Percentiles rank a stretch among this genome's conserved stretches.
These are phyloP conservation scores for Lactifluus subvellereus DNA, from an alignment of 768 basidiomycete species.

Conservation along the genomic window DNA sequence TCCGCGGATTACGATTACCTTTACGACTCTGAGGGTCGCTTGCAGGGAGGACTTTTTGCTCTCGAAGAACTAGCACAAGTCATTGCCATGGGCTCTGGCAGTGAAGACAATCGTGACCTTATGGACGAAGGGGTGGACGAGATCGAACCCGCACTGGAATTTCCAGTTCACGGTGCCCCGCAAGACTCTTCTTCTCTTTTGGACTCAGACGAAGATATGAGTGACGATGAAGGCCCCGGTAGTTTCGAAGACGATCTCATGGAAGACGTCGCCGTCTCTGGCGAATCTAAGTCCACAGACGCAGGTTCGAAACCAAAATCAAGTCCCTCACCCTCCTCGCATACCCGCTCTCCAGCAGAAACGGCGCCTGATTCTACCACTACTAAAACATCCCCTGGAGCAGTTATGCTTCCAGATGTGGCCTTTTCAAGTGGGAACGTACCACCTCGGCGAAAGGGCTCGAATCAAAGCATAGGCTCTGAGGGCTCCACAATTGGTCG, in stretches of 20 bases:
- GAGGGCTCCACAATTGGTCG: constrained; percentile 23
- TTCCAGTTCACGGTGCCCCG: constrained; percentile 55
- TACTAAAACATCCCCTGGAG: background rate
- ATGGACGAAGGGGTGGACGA: constrained; percentile 58
- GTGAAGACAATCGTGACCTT: constrained; percentile 47
- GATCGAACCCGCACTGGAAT: constrained; percentile 56
- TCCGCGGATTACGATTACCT: constrained; percentile 55
- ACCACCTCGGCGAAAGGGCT: constrained; percentile 17
- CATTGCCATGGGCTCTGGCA: constrained; percentile 57
- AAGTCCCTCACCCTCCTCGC: constrained; percentile 3
- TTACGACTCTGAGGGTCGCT: constrained; percentile 78
- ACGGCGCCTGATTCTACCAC: background rate
- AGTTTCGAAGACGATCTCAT: constrained; percentile 75
- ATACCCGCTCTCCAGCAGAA: constrained; percentile 21
- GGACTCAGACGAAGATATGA: constrained; percentile 79
- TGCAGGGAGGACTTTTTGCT: constrained; percentile 81
- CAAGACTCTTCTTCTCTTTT: constrained; percentile 43
- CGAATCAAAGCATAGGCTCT: constrained; percentile 22
- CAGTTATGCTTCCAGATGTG: background rate
- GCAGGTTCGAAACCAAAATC: constrained; percentile 7
- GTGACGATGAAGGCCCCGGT: constrained; percentile 56
- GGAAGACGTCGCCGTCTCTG: constrained; percentile 79
- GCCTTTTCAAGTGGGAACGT: constrained; percentile 1
- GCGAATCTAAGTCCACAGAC: constrained; percentile 39
- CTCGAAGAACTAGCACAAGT: constrained; percentile 85